A percentile compares a stretch with the other conserved stretches of the same genome.
These are phyloP conservation scores for Gossypium davidsonii DNA, from an alignment of 441 rosid genomes.

Conservation along the genomic window DNA sequence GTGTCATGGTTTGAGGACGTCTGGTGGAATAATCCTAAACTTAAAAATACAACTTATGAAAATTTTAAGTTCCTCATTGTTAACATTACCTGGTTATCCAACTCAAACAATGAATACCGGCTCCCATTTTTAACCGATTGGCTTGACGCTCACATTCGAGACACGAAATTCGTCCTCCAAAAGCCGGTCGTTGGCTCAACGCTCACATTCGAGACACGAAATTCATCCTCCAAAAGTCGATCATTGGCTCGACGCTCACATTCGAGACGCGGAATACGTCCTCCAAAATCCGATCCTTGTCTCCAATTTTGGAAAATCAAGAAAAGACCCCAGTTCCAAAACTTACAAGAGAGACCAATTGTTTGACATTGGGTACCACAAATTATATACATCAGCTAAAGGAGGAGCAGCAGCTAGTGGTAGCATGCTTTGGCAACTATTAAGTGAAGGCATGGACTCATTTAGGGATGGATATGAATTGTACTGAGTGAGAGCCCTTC, in stretches of 20 bases:
- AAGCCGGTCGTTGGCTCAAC: slow-evolving; percentile 30
- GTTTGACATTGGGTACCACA: slow-evolving; percentile 40
- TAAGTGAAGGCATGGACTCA: slow-evolving; percentile 45
- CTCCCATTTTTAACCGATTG: slow-evolving; percentile 43
- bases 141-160: too few relatives aligned
- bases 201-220: slow-evolving; percentile 52
- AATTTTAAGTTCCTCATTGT: not conserved
- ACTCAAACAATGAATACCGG: slow-evolving; percentile 38
- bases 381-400: slow-evolving; percentile 51
- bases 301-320: slow-evolving; percentile 56
- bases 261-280: slow-evolving; percentile 46
- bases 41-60: not conserved
- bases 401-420: slow-evolving; percentile 58
- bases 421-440: slow-evolving; percentile 71
- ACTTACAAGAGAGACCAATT: slow-evolving; percentile 41
- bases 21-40: not conserved
- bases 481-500: slow-evolving; percentile 51
- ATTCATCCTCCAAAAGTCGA: slow-evolving; percentile 31
- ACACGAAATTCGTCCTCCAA: too few relatives aligned
- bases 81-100: slow-evolving; percentile 42
- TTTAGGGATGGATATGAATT: slow-evolving; percentile 63
- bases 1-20: too few relatives aligned
- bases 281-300: slow-evolving; percentile 46
- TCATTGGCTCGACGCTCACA: slow-evolving; percentile 46
- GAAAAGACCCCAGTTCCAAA: slow-evolving; percentile 37